Evolutionary conservation across 2,329 filamentous ascomycete species (phyloP), one percentile per base, ranked within the genome.

Genomic region (Orbilia javanica): DNA sequence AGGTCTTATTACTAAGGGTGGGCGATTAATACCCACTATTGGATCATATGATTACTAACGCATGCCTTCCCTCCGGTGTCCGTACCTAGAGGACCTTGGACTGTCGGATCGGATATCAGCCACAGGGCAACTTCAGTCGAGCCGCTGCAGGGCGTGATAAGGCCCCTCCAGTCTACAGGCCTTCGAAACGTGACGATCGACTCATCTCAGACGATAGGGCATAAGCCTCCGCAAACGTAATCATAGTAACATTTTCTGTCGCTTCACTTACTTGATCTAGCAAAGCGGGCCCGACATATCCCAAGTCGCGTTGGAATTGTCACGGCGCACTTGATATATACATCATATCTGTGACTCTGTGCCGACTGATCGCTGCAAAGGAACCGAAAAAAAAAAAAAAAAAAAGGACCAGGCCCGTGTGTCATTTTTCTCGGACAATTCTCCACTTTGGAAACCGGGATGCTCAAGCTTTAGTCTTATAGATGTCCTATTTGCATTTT

Each of bases 211-310:
- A 50, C 22, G 52, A 63, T 68, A 72, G 67, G 63, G 62, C 31
- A 65, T 50, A 63, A 70, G 66, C 66, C 73, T 77, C 60, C 66
- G 63, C 53, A 72, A 57, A 68, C 18, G 67, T 63, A 67, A 57
- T 55, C 29, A 46, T n/a, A 57, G n/a, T 22, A 42, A 22, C 7
- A 25, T 7, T 42, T 18, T 31, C 42, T 27, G 20, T 11, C 50
- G 62, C 74, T 63, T 62, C 74, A 77, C 73, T 66, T 67, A 55
- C n/a, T 65, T 13, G 74, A 67, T 72, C 34, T 31, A 72, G 74
- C 66, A 72, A 72, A 72, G 74, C 74, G 74, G 74, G 74, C 74
- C 74, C 74, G 74, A 71, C 68, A 78, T 60, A 57, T 15, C n/a
- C 15, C 36, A 64, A 62, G 55, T 71, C 67, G 67, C 67, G 67